These are phyloP conservation scores for Physaria fendleri DNA, from an alignment of 345 rosid genomes.

Conservation along the genomic window DNA sequence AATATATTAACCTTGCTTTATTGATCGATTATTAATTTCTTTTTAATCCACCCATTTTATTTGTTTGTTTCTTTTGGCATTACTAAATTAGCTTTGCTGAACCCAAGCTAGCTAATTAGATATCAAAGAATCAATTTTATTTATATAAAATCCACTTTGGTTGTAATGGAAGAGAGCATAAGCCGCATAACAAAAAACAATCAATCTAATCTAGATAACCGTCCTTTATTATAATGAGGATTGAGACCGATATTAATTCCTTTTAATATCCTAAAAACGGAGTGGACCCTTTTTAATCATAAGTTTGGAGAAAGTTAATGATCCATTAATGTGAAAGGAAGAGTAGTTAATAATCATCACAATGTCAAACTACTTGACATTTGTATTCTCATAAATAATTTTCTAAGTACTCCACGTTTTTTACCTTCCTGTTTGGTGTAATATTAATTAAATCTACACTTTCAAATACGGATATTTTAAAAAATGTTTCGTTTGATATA, in stretches of 20 bases:
- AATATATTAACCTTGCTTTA: neutral
- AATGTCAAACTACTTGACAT: neutral
- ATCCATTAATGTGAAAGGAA: neutral
- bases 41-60: neutral
- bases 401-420: neutral
- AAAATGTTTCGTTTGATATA: neutral
- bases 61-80: neutral
- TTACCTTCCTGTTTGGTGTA: neutral
- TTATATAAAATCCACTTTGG: constrained; percentile 3
- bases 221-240: neutral
- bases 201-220: constrained; percentile 4
- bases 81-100: neutral
- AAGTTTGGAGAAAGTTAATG: constrained; percentile 7
- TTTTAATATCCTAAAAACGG: neutral
- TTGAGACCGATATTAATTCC: neutral
- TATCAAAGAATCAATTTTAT: constrained; percentile 9
- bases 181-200: constrained; percentile 19
- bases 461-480: neutral
- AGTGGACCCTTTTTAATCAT: constrained; percentile 23
- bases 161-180: constrained; percentile 3
- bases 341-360: neutral
- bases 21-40: constrained; percentile 1
- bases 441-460: neutral
- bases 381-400: neutral
- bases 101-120: neutral